Base-by-base conservation (phyloP, 257 asterid genomes). In the Handroanthus guayacan region DNA sequence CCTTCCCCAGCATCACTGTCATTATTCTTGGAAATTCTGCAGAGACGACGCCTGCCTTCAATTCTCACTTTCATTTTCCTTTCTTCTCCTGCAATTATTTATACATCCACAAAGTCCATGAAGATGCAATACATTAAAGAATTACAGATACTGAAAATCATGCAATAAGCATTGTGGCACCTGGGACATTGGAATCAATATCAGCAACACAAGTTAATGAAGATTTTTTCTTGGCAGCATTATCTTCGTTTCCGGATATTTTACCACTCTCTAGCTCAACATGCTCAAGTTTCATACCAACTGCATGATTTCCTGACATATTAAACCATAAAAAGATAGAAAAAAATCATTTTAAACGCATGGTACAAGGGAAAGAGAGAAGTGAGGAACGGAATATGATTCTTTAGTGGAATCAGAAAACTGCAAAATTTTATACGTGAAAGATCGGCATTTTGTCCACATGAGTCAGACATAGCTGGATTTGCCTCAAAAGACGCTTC, bases 31-130 rank as follows among this genome's bases (percentile, higher is more conserved):
- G 89, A 82, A 64, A 89, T 66, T 89, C 84, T 94, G 82, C 97
- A 90, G 62, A 90, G 97, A 72, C 98, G 94, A 12, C 92, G 96
- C 78, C 97, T 85, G 56, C 97, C 98, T 85, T 87, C 87, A 80
- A 94, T 84, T 82, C 82, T 92, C 72, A 86, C 88, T 85, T 92
- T 94, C 69, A 5, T 75, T 80, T 71, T 79, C 82, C 76, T 86
- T 20, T 84, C 86, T 78, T 44, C 85, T 57, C 82, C 97, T 90
- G 87, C 44, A 79, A 71, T 51, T 44, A 75, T 75, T 44, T 60
- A 66, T 16, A 18, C 18, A 17, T 72, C 74, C 75, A 84, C 48
- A 20, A 62, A 65, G 54, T 47, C 77, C 66, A 60, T 54, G 67
- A 60, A 64, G 72, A 71, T 69, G 63, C 51, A 72, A 65, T 51